Evolutionary conservation across 306 rosid species (phyloP), one percentile per base, ranked within the genome.

Genomic region (Astragalus membranaceus): DNA sequence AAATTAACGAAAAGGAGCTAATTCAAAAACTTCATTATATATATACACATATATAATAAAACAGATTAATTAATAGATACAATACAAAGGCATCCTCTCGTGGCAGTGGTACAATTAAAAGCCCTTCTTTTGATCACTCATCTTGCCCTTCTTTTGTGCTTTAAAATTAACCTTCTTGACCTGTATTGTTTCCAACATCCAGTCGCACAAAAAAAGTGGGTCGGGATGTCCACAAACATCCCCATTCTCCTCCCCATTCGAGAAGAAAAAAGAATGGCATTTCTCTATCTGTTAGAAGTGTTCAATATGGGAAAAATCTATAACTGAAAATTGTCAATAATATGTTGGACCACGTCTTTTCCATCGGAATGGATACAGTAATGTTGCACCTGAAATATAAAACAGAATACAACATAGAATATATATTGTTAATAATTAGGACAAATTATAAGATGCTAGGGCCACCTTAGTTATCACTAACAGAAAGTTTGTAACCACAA

Each of bases 301-400:
- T 58, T 44, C 32, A 39, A 58, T 6, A 7, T 39, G 44, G 71
- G 52, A 53, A 65, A 70, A 26, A 29, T 66, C 55, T 80, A 86
- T 41, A 90, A 39, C 51, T 61, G 78, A 79, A 90, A 93, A 64
- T 80, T 83, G 76, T 93, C 96, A 42, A 93, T 75, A 91, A 87
- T 88, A 74, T 93, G 98, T 53, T 85, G 87, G 72, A 93, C 66
- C 80, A 93, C 97, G 39, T 91, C 88, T 52, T 79, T 88, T 71
- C 98, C 98, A 3, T 83, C 92, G 2, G 89, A 88, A 71, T 87
- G 78, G 37, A 82, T 67, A 47, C 83, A 43, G 63, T 76, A 76
- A 29, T 17, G 75, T 47, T 64, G 85, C 59, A 90, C 97, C 98
- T 93, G 90, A 56, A 75, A 48, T 48, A 58, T 53, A 69, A 44